Conservation (phyloP, 2,329 filamentous ascomycete species). For the Curvularia spicifera region DNA sequence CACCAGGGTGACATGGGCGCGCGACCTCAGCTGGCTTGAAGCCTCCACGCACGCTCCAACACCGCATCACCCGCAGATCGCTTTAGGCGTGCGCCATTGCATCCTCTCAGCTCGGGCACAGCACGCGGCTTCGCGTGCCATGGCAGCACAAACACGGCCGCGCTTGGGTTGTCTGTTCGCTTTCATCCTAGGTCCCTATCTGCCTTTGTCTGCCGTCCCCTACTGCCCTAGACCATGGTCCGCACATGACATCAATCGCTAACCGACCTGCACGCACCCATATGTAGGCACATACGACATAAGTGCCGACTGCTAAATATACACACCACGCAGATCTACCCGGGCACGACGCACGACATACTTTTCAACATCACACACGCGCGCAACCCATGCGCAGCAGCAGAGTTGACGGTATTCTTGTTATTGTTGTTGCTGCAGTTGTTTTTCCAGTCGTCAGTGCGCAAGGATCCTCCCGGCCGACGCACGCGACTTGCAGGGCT, state of each 20-base stretch:
- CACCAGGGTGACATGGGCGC: conserved; percentile 5
- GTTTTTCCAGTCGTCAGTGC: neutral
- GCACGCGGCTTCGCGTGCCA: neutral
- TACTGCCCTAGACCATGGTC: neutral
- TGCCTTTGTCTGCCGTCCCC: neutral
- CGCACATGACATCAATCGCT: conserved; percentile 11
- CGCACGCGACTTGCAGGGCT: neutral
- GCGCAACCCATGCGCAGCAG: neutral
- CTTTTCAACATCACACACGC: neutral
- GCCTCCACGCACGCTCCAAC: conserved; percentile 4
- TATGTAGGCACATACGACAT: neutral
- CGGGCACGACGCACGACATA: neutral
- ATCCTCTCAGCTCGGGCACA: neutral
- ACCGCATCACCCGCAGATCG: conserved; percentile 3
- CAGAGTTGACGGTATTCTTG: neutral
- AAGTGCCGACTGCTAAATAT: neutral
- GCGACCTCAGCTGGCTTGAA: conserved; percentile 10
- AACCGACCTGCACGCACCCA: neutral
- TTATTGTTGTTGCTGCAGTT: neutral
- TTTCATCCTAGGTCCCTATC: neutral
- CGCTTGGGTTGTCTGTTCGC: neutral
- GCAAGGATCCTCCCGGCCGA: neutral
- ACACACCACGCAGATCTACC: neutral
- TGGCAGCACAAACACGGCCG: neutral
- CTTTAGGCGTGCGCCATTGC: neutral